phyloP scores from a whole-genome alignment of 148 eudicot species.

The Chenopodium formosanum region DNA sequence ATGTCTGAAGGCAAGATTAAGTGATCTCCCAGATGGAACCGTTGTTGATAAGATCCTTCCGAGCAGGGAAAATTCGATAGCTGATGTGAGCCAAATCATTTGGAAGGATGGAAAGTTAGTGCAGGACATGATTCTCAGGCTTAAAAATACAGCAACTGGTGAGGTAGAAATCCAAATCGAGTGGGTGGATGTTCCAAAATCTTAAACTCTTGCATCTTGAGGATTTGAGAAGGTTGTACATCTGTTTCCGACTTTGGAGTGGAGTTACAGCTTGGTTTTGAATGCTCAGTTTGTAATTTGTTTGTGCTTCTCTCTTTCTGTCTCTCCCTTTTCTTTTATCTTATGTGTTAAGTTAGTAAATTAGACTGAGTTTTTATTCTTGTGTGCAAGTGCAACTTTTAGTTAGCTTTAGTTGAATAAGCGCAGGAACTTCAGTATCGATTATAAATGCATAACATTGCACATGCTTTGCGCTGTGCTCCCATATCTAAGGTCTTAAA shows the following conservation, averaged over 20 bases:
- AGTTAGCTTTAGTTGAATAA: background rate
- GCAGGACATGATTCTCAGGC: slow-evolving; percentile 58
- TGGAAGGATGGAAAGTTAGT: slow-evolving; percentile 62
- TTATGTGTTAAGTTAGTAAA: background rate
- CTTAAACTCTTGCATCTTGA: slow-evolving; percentile 23
- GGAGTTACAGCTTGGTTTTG: background rate
- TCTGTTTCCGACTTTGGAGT: background rate
- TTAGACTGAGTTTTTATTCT: background rate
- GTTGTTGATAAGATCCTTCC: slow-evolving; percentile 50
- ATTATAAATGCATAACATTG: background rate
- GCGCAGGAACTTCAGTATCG: background rate
- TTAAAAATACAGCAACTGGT: slow-evolving; percentile 52
- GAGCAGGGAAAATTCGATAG: slow-evolving; percentile 43
- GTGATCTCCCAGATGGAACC: slow-evolving; percentile 43
- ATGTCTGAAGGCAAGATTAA: slow-evolving; percentile 43
- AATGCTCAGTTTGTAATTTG: background rate
- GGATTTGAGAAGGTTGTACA: background rate
- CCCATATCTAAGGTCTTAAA: background rate
- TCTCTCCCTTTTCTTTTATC: too few relatives aligned
- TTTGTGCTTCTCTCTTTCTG: background rate
- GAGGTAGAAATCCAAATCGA: slow-evolving; percentile 56
- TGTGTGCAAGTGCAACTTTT: background rate
- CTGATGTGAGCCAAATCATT: slow-evolving; percentile 52
- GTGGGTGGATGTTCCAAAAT: slow-evolving; percentile 45
- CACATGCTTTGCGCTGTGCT: background rate